These are phyloP conservation scores for Monilinia vaccinii-corymbosi DNA, from an alignment of 2,329 filamentous ascomycete genomes.

Conservation along the genomic window DNA sequence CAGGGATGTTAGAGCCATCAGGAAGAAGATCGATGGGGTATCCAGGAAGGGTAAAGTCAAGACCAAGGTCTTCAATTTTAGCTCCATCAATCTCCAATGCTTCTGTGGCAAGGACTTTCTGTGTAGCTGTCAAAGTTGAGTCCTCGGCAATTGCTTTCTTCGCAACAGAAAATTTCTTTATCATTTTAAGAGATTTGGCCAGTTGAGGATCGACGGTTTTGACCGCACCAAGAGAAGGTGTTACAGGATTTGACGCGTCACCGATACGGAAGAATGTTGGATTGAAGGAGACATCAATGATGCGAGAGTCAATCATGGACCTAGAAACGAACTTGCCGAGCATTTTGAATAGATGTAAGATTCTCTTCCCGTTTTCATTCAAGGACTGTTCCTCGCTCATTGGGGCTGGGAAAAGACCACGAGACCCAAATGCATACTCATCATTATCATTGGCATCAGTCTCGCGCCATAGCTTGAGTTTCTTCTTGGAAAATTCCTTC, in stretches of 20 bases:
- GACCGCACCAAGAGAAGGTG: slow-evolving; percentile 79
- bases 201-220: slow-evolving; percentile 82
- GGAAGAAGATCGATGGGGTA: slow-evolving; percentile 78
- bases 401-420: slow-evolving; percentile 84
- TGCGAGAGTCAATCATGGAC: slow-evolving; percentile 96
- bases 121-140: slow-evolving; percentile 49
- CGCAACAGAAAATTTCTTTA: slow-evolving; percentile 76
- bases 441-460: slow-evolving; percentile 64
- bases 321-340: slow-evolving; percentile 95
- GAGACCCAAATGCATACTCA: slow-evolving; percentile 77
- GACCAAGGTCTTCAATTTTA: slow-evolving; percentile 72
- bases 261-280: slow-evolving; percentile 95
- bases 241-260: slow-evolving; percentile 54
- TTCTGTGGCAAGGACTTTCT: slow-evolving; percentile 63
- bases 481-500: slow-evolving; percentile 94
- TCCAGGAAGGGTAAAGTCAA: slow-evolving; percentile 93
- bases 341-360: slow-evolving; percentile 81
- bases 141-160: slow-evolving; percentile 79
- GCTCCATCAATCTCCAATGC: slow-evolving; percentile 67
- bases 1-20: slow-evolving; percentile 61
- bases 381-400: slow-evolving; percentile 69
- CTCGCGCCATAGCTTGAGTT: slow-evolving; percentile 92
- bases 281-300: slow-evolving; percentile 96
- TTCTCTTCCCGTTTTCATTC: slow-evolving; percentile 74
- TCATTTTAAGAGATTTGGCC: slow-evolving; percentile 72